Evolutionary conservation across 2,329 filamentous ascomycete species (phyloP).

Genomic region (Aspergillaceae sp.): DNA sequence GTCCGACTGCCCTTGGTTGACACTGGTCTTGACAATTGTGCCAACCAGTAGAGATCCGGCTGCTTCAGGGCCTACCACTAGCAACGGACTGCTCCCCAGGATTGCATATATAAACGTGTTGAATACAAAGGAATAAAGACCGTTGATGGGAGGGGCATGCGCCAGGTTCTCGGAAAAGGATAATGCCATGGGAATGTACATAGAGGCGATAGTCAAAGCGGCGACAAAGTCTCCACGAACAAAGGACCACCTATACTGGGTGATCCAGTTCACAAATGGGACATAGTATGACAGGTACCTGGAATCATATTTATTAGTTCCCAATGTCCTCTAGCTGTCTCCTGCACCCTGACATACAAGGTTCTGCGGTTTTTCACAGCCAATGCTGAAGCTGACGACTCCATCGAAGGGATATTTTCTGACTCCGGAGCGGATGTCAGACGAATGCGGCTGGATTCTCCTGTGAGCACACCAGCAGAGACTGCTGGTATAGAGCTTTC

Average conservation of each 20-base stretch:
- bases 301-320: not conserved
- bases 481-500: slow-evolving; percentile 14
- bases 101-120: slow-evolving; percentile 86
- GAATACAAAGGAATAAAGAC: slow-evolving; percentile 88
- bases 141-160: slow-evolving; percentile 87
- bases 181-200: slow-evolving; percentile 95
- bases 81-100: slow-evolving; percentile 81
- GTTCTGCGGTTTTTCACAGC: slow-evolving; percentile 63
- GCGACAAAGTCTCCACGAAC: slow-evolving; percentile 79
- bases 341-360: slow-evolving; percentile 50
- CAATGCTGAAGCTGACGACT: slow-evolving; percentile 61
- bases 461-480: not conserved
- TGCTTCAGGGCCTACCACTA: slow-evolving; percentile 92
- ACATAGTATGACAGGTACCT: slow-evolving; percentile 92
- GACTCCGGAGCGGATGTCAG: slow-evolving; percentile 42
- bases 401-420: slow-evolving; percentile 61
- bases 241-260: slow-evolving; percentile 74
- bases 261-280: slow-evolving; percentile 82
- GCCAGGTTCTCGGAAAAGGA: slow-evolving; percentile 88
- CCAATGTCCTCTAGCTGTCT: not conserved
- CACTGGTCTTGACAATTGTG: slow-evolving; percentile 69
- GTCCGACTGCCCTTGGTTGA: slow-evolving; percentile 56
- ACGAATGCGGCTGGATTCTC: slow-evolving; percentile 25
- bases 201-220: slow-evolving; percentile 91
- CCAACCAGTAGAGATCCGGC: slow-evolving; percentile 86